These are phyloP conservation scores for Pelargonium cotyledonis DNA, from an alignment of 441 rosid species.

Conservation along the genomic window DNA sequence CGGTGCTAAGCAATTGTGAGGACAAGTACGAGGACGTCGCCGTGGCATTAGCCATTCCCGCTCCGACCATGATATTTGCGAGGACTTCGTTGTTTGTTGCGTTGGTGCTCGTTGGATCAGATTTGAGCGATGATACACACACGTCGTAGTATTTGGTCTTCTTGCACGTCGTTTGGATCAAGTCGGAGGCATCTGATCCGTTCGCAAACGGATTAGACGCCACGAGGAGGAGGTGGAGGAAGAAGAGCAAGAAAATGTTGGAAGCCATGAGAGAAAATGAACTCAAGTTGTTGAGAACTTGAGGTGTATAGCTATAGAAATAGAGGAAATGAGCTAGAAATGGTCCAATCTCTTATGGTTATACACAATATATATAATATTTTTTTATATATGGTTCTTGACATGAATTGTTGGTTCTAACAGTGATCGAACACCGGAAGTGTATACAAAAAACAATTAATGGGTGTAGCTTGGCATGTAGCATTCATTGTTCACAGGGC, in stretches of 20 bases:
- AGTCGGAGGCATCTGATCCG: background rate
- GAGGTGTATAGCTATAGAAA: background rate
- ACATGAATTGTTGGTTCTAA: too few species aligned
- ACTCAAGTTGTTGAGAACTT: background rate
- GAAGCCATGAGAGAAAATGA: background rate
- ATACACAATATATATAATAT: too few species aligned
- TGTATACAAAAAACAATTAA: too few species aligned
- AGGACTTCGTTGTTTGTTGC: constrained; percentile 57
- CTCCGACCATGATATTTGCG: constrained; percentile 50
- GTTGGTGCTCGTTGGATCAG: constrained; percentile 48
- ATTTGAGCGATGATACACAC: constrained; percentile 64
- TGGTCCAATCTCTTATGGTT: background rate
- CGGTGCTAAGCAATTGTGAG: constrained; percentile 21
- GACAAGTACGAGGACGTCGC: constrained; percentile 58
- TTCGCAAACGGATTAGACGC: background rate
- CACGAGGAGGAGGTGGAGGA: background rate
- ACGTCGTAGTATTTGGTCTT: constrained; percentile 56
- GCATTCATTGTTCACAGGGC: too few species aligned
- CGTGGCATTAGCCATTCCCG: constrained; percentile 63
- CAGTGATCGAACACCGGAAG: too few species aligned
- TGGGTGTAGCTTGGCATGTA: too few species aligned
- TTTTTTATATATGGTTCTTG: too few species aligned
- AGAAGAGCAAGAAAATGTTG: background rate
- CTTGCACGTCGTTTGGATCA: constrained; percentile 62
- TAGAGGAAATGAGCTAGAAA: background rate